phyloP scores from a whole-genome alignment of 192 early-diverging fungal species.

The Podila minutissima region DNA sequence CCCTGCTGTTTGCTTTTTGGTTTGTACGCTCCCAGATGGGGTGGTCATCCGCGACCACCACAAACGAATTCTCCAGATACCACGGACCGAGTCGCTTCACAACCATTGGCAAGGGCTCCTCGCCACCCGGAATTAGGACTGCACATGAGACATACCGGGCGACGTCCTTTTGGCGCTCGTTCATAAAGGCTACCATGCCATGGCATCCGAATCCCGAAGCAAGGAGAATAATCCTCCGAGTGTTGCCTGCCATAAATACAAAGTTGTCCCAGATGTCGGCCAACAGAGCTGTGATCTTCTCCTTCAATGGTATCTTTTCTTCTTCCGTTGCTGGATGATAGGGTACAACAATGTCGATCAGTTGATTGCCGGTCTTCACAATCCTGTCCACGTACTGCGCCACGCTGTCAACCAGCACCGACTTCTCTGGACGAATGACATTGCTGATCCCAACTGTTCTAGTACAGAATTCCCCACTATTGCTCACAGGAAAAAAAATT shows the following conservation, averaged over 20 bases:
- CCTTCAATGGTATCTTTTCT: constrained; percentile 27
- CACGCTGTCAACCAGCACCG: constrained; percentile 33
- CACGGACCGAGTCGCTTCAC: constrained; percentile 25
- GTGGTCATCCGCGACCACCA: constrained; percentile 44
- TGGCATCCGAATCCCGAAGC: constrained; percentile 50
- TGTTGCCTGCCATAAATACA: constrained; percentile 11
- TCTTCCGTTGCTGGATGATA: constrained; percentile 43
- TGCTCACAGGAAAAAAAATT: background rate
- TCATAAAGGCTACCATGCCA: constrained; percentile 47
- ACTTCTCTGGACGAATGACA: constrained; percentile 41
- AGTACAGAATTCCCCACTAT: constrained; percentile 40
- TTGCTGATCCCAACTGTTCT: constrained; percentile 29
- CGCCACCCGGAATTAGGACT: constrained; percentile 47
- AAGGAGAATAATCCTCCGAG: constrained; percentile 42
- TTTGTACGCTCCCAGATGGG: constrained; percentile 26
- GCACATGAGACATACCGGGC: constrained; percentile 38
- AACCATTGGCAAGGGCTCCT: constrained; percentile 46
- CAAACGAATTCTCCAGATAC: constrained; percentile 43
- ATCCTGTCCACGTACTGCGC: constrained; percentile 47
- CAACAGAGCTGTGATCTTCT: constrained; percentile 35
- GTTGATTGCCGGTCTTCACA: constrained; percentile 23
- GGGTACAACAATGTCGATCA: constrained; percentile 37
- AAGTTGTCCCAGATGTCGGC: constrained; percentile 54
- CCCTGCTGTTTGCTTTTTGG: constrained; percentile 16
- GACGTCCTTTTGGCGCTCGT: constrained; percentile 49